Base-by-base conservation (phyloP, 495 filamentous ascomycete genomes). In the Penicillium paradoxum region DNA sequence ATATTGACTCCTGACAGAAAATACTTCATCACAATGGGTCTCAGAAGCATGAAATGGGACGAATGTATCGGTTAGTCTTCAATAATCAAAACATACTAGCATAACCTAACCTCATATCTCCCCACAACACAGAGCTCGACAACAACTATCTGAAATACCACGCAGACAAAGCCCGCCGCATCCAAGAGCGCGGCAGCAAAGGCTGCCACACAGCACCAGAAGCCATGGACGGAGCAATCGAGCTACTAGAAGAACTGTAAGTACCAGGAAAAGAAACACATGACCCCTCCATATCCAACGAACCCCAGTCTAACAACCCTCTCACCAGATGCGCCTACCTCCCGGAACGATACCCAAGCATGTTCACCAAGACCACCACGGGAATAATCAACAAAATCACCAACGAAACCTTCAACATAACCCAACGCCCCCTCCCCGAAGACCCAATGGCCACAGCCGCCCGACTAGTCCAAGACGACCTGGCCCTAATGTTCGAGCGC, bases 401-500 rank as follows among this genome's bases (percentile, higher is more conserved):
- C 0, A 74, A 82, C 13, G 89, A 95, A 74, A 73, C 67, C 27
- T 90, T 95, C 75, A 73, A 90, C 65, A 85, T 88, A 48, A 62
- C 70, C 14, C 72, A 78, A 52, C 79, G 84, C 4, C 88, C 86
- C 7, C 73, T 91, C 19, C 64, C 73, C 2, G 89, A 95, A 75
- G 88, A 95, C 55, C 90, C 90, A 8, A 95, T 95, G 87, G 74
- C 79, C 49, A 91, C 79, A 63, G 78, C 75, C 43, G 83, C 83
- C 5, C 81, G 89, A 10, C 76, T 93, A 30, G 73, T 89, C 18
- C 91, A 95, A 73, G 91, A 95, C 63, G 91, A 95, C 62, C 70
- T 95, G 1, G 89, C 89, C 1, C 78, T 95, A 19, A 95, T 96
- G 90, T 76, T 95, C 60, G 88, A 95, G 66, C 77, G 73, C 25